Evolutionary conservation across 1,284 basidiomycete genomes (phyloP).

Genomic region (Macrocystidia cucumis): DNA sequence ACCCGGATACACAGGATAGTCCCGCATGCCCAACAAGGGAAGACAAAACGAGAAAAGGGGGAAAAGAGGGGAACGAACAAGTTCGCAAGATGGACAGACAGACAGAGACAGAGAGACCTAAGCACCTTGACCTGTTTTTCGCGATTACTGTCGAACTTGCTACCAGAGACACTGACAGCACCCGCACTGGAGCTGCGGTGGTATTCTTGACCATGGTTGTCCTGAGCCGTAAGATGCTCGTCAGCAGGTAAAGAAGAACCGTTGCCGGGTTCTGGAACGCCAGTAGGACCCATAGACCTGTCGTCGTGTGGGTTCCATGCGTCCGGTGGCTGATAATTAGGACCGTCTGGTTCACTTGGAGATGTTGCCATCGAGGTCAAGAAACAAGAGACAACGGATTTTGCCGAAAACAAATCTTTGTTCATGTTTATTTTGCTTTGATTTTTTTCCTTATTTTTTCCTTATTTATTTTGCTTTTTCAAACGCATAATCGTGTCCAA

Average conservation of each 20-base stretch:
- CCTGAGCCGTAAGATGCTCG: constrained; percentile 32
- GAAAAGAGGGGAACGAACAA: constrained; percentile 23
- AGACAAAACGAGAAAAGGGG: too few relatives aligned
- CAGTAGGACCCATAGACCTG: constrained; percentile 40
- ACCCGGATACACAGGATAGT: too few relatives aligned
- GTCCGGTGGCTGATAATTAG: constrained; percentile 26
- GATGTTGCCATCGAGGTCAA: constrained; percentile 39
- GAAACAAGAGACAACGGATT: too few relatives aligned
- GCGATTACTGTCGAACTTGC: constrained; percentile 43
- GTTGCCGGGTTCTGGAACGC: constrained; percentile 34
- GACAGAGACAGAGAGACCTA: constrained; percentile 51
- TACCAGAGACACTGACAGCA: constrained; percentile 30
- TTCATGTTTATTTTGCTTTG: too few relatives aligned
- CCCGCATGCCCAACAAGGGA: too few relatives aligned
- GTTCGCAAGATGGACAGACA: constrained; percentile 13
- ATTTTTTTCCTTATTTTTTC: too few relatives aligned
- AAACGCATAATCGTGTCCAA: too few relatives aligned
- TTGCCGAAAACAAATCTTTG: too few relatives aligned
- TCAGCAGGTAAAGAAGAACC: constrained; percentile 36
- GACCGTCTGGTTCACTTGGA: constrained; percentile 30
- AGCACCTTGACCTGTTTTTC: constrained; percentile 88
- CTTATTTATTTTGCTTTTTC: too few relatives aligned
- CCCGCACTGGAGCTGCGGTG: constrained; percentile 40
- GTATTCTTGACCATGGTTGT: constrained; percentile 38
- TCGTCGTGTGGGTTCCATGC: constrained; percentile 53